Percentiles rank a stretch among this genome's conserved stretches.
Conservation (phyloP, 768 basidiomycete species). For the Mycena crocata region DNA sequence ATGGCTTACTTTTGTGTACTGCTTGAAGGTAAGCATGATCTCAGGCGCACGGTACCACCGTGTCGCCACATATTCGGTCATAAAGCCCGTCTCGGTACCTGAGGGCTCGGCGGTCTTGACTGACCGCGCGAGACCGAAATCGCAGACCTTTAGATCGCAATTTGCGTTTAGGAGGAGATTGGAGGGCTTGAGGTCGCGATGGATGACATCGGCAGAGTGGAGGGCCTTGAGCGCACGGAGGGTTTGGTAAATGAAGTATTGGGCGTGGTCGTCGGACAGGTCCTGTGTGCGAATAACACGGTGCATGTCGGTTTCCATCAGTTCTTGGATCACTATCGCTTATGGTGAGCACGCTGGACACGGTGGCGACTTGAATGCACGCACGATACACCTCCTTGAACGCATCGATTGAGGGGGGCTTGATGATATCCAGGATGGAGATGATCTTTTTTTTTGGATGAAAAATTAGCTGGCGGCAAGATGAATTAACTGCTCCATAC, state of each 20-base stretch:
- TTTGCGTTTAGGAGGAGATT: constrained; percentile 98
- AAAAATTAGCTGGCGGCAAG: constrained; percentile 83
- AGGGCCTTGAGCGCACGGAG: constrained; percentile 95
- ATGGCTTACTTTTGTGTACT: constrained; percentile 79
- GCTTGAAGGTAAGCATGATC: constrained; percentile 99
- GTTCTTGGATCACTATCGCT: constrained; percentile 82
- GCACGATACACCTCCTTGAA: constrained; percentile 89
- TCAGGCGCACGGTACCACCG: constrained; percentile 99
- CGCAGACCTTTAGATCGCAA: constrained; percentile 94
- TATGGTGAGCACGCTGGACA: constrained; percentile 26
- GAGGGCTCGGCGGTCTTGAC: constrained; percentile 88
- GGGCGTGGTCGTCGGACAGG: constrained; percentile 94
- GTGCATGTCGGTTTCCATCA: constrained; percentile 98
- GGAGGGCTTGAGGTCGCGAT: constrained; percentile 96
- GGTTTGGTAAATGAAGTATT: constrained; percentile 95
- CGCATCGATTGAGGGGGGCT: constrained; percentile 79
- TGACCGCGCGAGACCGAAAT: constrained; percentile 95
- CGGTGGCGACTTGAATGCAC: constrained; percentile 35
- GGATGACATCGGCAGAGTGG: constrained; percentile 96
- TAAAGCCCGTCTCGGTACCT: constrained; percentile 87
- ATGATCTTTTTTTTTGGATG: constrained; percentile 84
- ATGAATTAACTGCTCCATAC: constrained; percentile 79
- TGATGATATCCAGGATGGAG: constrained; percentile 90
- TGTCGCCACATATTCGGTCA: constrained; percentile 98
- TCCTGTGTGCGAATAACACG: constrained; percentile 96